phyloP scores from a whole-genome alignment of 2,329 filamentous ascomycete species.

The Fusarium sp. region DNA sequence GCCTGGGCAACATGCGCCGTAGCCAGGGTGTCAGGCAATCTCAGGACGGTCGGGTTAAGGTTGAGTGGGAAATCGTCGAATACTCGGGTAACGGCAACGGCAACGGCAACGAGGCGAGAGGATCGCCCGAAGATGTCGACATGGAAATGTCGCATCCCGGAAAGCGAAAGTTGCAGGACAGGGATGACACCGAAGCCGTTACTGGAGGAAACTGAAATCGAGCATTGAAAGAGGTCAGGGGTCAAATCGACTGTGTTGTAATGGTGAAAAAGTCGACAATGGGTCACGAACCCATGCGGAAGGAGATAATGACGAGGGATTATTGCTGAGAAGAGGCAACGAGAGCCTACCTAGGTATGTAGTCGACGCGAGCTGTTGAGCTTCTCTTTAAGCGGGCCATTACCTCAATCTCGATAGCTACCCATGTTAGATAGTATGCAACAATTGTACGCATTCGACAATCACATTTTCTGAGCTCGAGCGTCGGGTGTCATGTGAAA shows the following conservation, averaged over 20 bases:
- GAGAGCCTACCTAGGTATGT: slow-evolving; percentile 3
- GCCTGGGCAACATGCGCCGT: slow-evolving; percentile 72
- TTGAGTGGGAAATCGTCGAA: slow-evolving; percentile 88
- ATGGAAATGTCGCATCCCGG: slow-evolving; percentile 48
- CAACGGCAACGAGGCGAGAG: slow-evolving; percentile 30
- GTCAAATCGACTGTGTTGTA: slow-evolving; percentile 5
- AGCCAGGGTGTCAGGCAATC: slow-evolving; percentile 64
- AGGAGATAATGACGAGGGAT: slow-evolving; percentile 16
- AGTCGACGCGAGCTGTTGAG: slow-evolving; percentile 3
- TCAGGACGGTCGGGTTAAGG: slow-evolving; percentile 69
- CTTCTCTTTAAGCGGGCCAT: neutral
- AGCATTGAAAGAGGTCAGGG: neutral
- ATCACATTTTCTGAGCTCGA: neutral
- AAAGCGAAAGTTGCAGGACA: slow-evolving; percentile 64
- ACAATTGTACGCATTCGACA: slow-evolving; percentile 3
- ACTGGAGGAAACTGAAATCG: slow-evolving; percentile 13
- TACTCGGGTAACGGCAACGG: slow-evolving; percentile 63
- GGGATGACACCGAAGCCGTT: slow-evolving; percentile 45
- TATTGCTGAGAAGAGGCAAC: slow-evolving; percentile 1
- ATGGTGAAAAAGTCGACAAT: slow-evolving; percentile 8
- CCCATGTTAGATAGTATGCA: slow-evolving; percentile 9
- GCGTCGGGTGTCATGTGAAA: neutral
- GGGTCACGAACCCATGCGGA: slow-evolving; percentile 15
- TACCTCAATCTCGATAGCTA: slow-evolving; percentile 1
- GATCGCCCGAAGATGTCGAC: slow-evolving; percentile 47